These are phyloP conservation scores for Scleromitrula shiraiana DNA, from an alignment of 2,329 filamentous ascomycete species.

Conservation along the genomic window DNA sequence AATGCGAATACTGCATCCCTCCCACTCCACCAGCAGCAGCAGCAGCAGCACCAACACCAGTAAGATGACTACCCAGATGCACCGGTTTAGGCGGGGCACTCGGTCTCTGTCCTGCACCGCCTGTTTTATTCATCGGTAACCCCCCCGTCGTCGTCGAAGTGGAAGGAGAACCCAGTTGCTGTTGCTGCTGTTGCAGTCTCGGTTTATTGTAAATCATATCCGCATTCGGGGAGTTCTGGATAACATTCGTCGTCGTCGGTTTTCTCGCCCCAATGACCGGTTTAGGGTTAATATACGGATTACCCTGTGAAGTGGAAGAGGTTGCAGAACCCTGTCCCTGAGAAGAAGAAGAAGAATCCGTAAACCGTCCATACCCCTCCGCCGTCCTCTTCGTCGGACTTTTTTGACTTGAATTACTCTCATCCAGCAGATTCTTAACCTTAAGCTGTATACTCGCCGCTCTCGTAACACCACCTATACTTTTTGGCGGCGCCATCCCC, in stretches of 20 bases:
- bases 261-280: no score
- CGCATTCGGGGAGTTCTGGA: no score
- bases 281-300: conserved; percentile 35
- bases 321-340: conserved; percentile 15
- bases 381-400: conserved; percentile 59
- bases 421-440: conserved; percentile 76
- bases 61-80: conserved; percentile 50
- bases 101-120: conserved; percentile 37
- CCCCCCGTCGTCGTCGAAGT: no score
- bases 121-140: conserved; percentile 26
- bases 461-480: conserved; percentile 50
- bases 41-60: conserved; percentile 24
- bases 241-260: no score
- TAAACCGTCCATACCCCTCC: conserved; percentile 83
- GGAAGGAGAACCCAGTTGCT: no score
- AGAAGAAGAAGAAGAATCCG: no score
- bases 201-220: conserved; percentile 24
- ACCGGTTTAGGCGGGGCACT: conserved; percentile 53
- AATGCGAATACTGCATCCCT: conserved; percentile 37
- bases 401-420: conserved; percentile 62
- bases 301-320: conserved; percentile 23
- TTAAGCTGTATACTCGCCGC: conserved; percentile 87
- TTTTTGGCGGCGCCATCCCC: conserved; percentile 44
- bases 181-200: conserved; percentile 20
- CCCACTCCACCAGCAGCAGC: no score